Conservation (phyloP, 257 asterid genomes). For the Mitragyna speciosa region DNA sequence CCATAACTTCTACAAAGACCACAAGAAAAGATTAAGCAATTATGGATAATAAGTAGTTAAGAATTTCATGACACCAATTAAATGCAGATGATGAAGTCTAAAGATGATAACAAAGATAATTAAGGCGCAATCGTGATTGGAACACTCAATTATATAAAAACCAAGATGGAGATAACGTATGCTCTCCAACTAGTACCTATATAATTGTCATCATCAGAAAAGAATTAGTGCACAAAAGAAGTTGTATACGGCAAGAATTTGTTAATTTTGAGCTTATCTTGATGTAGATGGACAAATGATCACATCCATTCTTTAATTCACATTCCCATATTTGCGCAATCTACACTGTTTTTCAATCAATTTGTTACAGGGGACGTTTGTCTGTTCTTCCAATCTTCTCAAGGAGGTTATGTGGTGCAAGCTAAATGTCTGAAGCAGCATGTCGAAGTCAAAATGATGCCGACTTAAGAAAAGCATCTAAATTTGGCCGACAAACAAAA, state of each 20-base stretch:
- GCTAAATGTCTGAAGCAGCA: background rate
- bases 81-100: constrained; percentile 2
- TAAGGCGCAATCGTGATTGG: background rate
- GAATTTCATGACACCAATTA: background rate
- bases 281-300: background rate
- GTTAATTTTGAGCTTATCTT: constrained; percentile 2
- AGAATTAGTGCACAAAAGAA: background rate
- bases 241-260: constrained; percentile 12
- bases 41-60: background rate
- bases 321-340: background rate
- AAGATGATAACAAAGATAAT: constrained; percentile 1
- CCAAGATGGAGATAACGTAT: too few relatives aligned
- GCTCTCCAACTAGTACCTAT: background rate
- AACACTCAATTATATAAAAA: background rate
- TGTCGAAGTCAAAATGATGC: background rate
- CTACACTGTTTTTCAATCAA: background rate
- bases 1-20: constrained; percentile 18
- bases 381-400: background rate
- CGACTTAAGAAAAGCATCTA: background rate
- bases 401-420: background rate
- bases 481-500: background rate
- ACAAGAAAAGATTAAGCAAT: background rate
- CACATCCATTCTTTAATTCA: background rate
- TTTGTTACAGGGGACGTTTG: background rate
- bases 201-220: constrained; percentile 1